Evolutionary conservation across 306 rosid species (phyloP).

Genomic region (Cucurbita argyrosperma): DNA sequence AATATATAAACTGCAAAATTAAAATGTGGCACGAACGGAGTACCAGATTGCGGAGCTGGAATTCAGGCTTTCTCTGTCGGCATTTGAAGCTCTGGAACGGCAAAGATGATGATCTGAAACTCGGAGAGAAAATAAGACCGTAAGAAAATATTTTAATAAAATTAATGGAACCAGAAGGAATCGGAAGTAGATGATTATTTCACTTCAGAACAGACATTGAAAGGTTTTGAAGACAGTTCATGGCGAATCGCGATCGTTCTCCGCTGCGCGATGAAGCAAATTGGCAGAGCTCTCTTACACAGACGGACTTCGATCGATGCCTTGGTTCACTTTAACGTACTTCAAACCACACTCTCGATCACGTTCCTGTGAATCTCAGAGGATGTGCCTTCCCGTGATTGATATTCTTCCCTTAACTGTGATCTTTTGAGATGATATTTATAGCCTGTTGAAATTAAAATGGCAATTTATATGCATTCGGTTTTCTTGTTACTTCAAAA

Average conservation of each 20-base stretch:
- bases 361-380: not conserved
- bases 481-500: too few species aligned
- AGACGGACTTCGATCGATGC: not conserved
- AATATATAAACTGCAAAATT: not conserved
- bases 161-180: not conserved
- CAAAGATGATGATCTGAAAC: slow-evolving; percentile 40
- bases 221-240: slow-evolving; percentile 60
- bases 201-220: slow-evolving; percentile 22
- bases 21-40: not conserved
- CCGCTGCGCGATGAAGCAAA: not conserved
- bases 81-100: slow-evolving; percentile 26
- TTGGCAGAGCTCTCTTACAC: not conserved
- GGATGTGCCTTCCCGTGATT: not conserved
- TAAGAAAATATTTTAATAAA: not conserved
- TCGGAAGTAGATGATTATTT: not conserved
- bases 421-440: not conserved
- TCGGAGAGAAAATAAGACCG: not conserved
- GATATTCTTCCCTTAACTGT: not conserved
- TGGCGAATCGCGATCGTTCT: slow-evolving; percentile 7
- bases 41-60: slow-evolving; percentile 27
- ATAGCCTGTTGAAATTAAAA: not conserved
- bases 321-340: not conserved
- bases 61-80: slow-evolving; percentile 19
- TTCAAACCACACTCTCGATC: not conserved
- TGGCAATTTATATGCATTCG: not conserved